A percentile compares a stretch with the other conserved stretches of the same genome.
Evolutionary conservation across 2,329 filamentous ascomycete genomes (phyloP).

Genomic region (Sporothrix curviconia): DNA sequence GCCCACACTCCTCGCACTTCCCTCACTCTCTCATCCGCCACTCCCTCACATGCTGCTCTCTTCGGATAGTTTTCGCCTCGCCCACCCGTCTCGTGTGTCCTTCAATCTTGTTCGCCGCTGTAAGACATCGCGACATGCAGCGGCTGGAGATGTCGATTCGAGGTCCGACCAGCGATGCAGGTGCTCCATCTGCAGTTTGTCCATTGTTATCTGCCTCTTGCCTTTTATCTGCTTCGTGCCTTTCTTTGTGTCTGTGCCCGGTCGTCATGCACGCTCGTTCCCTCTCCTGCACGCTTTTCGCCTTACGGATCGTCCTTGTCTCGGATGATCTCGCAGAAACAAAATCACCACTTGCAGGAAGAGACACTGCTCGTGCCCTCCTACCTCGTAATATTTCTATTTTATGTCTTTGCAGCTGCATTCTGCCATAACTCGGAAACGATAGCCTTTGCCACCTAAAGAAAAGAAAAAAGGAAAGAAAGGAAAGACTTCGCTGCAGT

Average conservation of each 20-base stretch:
- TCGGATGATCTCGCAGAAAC: slow-evolving; percentile 8
- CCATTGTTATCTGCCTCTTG: neutral
- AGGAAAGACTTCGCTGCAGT: too few relatives aligned
- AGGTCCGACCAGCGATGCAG: neutral
- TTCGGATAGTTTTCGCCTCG: neutral
- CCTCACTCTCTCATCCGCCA: too few relatives aligned
- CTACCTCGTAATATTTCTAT: too few relatives aligned
- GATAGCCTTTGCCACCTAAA: too few relatives aligned
- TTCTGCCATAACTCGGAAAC: too few relatives aligned
- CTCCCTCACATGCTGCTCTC: too few relatives aligned
- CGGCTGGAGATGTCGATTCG: neutral
- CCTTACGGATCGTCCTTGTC: neutral
- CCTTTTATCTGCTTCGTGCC: neutral
- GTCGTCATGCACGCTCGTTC: neutral
- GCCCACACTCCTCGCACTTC: neutral
- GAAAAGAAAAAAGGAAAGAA: too few relatives aligned
- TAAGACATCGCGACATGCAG: neutral
- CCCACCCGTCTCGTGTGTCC: neutral
- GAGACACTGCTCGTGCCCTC: neutral
- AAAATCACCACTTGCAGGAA: neutral
- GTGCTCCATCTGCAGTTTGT: neutral
- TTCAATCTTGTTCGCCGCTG: slow-evolving; percentile 2
- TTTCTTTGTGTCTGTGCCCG: neutral
- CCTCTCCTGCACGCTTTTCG: neutral
- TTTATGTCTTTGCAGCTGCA: too few relatives aligned